Evolutionary conservation across 2,329 filamentous ascomycete genomes (phyloP).

Genomic region (Coniochaeta pulveracea): DNA sequence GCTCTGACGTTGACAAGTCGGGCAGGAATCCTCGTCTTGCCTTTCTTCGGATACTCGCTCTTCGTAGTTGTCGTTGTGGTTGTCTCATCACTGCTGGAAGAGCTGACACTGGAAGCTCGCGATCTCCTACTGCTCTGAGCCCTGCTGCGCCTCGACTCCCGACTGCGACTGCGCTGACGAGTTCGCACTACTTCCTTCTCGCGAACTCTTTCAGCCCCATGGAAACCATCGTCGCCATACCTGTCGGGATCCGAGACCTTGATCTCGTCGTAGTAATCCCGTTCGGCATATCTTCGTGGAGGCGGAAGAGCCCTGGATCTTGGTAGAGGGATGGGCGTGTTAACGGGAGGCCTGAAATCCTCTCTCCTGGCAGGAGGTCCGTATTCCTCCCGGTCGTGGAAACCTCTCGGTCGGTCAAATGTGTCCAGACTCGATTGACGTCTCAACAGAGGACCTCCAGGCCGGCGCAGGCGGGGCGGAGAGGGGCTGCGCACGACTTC

Average conservation of each 20-base stretch:
- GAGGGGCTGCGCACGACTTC: conserved; percentile 36
- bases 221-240: conserved; percentile 63
- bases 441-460: conserved; percentile 56
- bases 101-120: conserved; percentile 30
- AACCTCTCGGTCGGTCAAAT: conserved; percentile 60
- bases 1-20: conserved; percentile 71
- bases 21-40: conserved; percentile 80
- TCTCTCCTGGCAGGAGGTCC: conserved; percentile 42
- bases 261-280: conserved; percentile 54
- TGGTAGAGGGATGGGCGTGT: conserved; percentile 58
- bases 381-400: conserved; percentile 49
- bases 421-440: conserved; percentile 86
- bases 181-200: conserved; percentile 48
- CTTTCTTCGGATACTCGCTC: conserved; percentile 65
- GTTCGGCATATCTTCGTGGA: conserved; percentile 43
- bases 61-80: conserved; percentile 37
- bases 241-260: conserved; percentile 54
- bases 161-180: conserved; percentile 30
- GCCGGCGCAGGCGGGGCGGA: conserved; percentile 30
- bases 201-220: conserved; percentile 42
- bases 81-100: conserved; percentile 27
- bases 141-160: conserved; percentile 23
- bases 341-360: conserved; percentile 32
- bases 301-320: conserved; percentile 49
- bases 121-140: conserved; percentile 26